A percentile compares a stretch with the other conserved stretches of the same genome.
phyloP scores from a whole-genome alignment of 495 filamentous ascomycete species.

The Lasiosphaeria ovina region DNA sequence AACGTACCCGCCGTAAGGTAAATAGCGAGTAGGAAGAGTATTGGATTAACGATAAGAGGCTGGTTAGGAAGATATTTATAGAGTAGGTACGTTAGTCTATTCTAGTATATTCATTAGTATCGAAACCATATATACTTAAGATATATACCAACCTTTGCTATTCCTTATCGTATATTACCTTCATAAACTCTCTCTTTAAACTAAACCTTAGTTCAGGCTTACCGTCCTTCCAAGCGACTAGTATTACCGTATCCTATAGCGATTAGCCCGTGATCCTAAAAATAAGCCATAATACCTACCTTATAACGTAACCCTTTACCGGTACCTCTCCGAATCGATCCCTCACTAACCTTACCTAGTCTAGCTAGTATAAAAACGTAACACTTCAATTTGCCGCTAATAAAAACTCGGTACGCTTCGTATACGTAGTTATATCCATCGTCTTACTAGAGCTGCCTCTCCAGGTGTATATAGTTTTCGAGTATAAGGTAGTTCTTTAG shows the following conservation, averaged over 20 bases:
- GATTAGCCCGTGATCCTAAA: neutral
- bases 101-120: neutral
- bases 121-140: no score
- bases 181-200: no score
- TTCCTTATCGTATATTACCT: neutral
- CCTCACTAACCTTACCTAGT: slow-evolving; percentile 9
- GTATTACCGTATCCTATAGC: slow-evolving; percentile 13
- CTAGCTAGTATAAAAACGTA: neutral
- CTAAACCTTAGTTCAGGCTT: slow-evolving; percentile 2
- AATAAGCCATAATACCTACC: slow-evolving; percentile 4
- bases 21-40: slow-evolving; percentile 2
- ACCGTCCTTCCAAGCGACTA: slow-evolving; percentile 13
- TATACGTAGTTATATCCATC: slow-evolving; percentile 12
- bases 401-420: slow-evolving; percentile 11
- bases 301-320: slow-evolving; percentile 16
- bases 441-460: slow-evolving; percentile 6
- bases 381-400: slow-evolving; percentile 9
- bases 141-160: neutral
- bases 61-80: neutral
- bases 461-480: slow-evolving; percentile 9
- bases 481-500: slow-evolving; percentile 2
- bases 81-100: slow-evolving; percentile 4
- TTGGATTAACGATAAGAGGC: slow-evolving; percentile 3
- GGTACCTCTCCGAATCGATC: slow-evolving; percentile 12
- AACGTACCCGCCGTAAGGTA: neutral